Evolutionary conservation across 164 flowering plant species (phyloP).

Genomic region (Cinnamomum micranthum): DNA sequence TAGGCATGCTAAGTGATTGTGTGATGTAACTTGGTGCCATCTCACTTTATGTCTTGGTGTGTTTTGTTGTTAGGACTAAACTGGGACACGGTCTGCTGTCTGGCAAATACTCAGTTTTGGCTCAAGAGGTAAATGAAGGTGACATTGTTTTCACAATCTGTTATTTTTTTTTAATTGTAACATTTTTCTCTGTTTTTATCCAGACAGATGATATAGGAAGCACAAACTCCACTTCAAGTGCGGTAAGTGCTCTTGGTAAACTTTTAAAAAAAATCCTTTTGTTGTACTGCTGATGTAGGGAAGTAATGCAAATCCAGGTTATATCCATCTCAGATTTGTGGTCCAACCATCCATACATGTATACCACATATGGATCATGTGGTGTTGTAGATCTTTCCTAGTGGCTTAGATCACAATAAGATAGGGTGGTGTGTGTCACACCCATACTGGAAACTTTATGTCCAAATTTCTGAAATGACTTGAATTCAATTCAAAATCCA

Average conservation of each 20-base stretch:
- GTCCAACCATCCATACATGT: no score
- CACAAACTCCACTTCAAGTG: constrained; percentile 30
- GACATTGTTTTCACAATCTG: not conserved
- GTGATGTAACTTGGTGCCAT: not conserved
- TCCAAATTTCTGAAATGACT: no score
- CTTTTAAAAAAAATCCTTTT: not conserved
- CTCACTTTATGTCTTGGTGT: not conserved
- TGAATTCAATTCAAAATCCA: no score
- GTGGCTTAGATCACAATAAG: no score
- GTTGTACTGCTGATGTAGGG: not conserved
- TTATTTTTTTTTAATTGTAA: constrained; percentile 5
- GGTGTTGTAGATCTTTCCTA: no score
- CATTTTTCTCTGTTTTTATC: constrained; percentile 10
- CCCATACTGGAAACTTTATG: no score
- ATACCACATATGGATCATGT: no score
- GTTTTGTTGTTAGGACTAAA: constrained; percentile 61
- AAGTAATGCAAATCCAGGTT: not conserved
- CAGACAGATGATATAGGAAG: constrained; percentile 46
- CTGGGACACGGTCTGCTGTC: constrained; percentile 94
- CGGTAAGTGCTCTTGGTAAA: constrained; percentile 42
- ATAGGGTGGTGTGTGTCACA: no score
- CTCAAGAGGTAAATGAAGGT: constrained; percentile 46
- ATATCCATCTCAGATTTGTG: no score
- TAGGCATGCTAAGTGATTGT: not conserved
- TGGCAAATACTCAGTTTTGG: constrained; percentile 81